These are phyloP conservation scores for Petrea volubilis DNA, from an alignment of 257 asterid genomes.

Conservation along the genomic window DNA sequence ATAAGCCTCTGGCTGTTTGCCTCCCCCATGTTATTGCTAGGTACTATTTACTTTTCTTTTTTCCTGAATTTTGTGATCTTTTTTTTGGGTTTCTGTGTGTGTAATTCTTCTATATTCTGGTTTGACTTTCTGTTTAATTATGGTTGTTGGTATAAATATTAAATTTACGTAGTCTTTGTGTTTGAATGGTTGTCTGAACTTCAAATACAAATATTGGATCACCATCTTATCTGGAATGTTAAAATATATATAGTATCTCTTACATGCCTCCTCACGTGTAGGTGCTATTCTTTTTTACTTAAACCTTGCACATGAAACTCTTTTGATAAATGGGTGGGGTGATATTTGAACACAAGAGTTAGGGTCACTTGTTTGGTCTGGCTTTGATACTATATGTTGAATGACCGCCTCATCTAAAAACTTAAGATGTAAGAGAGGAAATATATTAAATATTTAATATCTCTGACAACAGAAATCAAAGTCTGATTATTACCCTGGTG, in stretches of 20 bases:
- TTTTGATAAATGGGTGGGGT: too few relatives aligned
- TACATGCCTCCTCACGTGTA: too few relatives aligned
- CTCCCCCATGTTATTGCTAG: conserved; percentile 34
- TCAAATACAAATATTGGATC: background rate
- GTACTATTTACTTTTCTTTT: conserved; percentile 18
- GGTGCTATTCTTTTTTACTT: too few relatives aligned
- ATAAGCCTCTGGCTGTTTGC: conserved; percentile 29
- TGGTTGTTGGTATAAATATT: background rate
- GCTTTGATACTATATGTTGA: too few relatives aligned
- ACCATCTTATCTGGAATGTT: too few relatives aligned
- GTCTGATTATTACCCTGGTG: background rate
- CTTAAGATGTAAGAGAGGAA: too few relatives aligned
- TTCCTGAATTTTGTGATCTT: background rate
- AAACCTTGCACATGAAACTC: too few relatives aligned
- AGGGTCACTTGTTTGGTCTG: too few relatives aligned
- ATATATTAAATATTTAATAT: too few relatives aligned
- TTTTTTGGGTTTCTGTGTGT: background rate
- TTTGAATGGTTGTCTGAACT: background rate
- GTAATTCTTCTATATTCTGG: background rate
- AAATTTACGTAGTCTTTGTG: background rate
- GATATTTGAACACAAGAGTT: too few relatives aligned
- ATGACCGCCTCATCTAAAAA: too few relatives aligned
- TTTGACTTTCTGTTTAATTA: background rate
- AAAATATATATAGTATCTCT: too few relatives aligned
- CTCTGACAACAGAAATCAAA: background rate